A percentile compares a stretch with the other conserved stretches of the same genome.
Evolutionary conservation across 1,139 yeast genomes (phyloP).

Genomic region (Meyerozyma elateridarum): DNA sequence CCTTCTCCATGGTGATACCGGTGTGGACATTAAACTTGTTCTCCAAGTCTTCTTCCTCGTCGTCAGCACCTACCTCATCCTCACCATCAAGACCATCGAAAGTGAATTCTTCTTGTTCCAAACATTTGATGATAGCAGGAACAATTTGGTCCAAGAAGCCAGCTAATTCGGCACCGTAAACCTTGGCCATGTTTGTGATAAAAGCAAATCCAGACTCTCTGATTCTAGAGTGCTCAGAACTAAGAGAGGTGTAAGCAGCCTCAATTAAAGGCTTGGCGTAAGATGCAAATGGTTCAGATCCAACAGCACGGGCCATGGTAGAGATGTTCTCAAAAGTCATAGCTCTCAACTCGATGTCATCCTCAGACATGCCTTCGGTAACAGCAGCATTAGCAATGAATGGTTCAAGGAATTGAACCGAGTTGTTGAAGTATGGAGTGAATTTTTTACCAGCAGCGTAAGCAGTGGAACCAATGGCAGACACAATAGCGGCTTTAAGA

Average conservation of each 20-base stretch:
- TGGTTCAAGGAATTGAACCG: conserved; percentile 77
- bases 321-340: conserved; percentile 90
- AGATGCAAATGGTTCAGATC: conserved; percentile 79
- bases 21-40: conserved; percentile 82
- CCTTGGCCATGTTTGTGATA: conserved; percentile 90
- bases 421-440: conserved; percentile 77
- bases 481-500: conserved; percentile 82
- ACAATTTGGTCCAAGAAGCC: conserved; percentile 78
- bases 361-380: conserved; percentile 70
- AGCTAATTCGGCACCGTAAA: conserved; percentile 85
- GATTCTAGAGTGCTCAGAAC: conserved; percentile 75
- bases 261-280: conserved; percentile 87
- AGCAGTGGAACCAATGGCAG: conserved; percentile 96
- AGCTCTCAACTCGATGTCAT: conserved; percentile 82
- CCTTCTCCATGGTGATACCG: conserved; percentile 94
- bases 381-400: conserved; percentile 61
- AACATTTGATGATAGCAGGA: conserved; percentile 79
- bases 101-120: conserved; percentile 78
- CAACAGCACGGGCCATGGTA: conserved; percentile 95
- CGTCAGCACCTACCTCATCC: conserved; percentile 22
- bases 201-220: conserved; percentile 96
- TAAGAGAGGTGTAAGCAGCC: conserved; percentile 78
- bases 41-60: conserved; percentile 54
- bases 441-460: conserved; percentile 89
- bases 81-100: conserved; percentile 30